A percentile compares a stretch with the other conserved stretches of the same genome.
These are phyloP conservation scores for Earliella scabrosa DNA, from an alignment of 1,284 basidiomycete species.

Conservation along the genomic window DNA sequence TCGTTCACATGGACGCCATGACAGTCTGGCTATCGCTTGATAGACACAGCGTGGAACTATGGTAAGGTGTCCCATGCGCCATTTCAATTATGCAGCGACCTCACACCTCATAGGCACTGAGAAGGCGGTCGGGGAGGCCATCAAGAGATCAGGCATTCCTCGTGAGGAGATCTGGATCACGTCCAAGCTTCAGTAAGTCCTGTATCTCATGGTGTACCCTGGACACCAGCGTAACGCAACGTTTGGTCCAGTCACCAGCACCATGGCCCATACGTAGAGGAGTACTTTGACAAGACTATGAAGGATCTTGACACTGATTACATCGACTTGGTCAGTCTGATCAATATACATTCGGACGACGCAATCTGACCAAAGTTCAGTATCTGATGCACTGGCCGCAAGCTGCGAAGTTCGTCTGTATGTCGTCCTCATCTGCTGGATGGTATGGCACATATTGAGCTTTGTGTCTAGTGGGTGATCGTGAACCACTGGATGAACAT, in stretches of 20 bases:
- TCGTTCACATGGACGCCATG: not conserved
- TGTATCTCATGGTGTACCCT: no score
- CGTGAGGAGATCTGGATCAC: conserved; percentile 51
- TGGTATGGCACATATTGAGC: not conserved
- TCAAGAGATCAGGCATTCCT: conserved; percentile 44
- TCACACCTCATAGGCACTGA: conserved; percentile 38
- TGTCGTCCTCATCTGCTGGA: not conserved
- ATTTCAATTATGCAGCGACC: not conserved
- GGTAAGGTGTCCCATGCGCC: conserved; percentile 26
- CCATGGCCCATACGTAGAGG: conserved; percentile 25
- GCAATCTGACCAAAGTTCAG: conserved; percentile 24
- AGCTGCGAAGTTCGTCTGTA: conserved; percentile 30
- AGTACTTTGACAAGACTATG: conserved; percentile 36
- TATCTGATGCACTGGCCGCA: conserved; percentile 41
- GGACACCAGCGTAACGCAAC: no score
- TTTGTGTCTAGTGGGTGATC: conserved; percentile 22
- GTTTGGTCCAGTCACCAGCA: conserved; percentile 11
- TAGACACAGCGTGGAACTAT: conserved; percentile 37
- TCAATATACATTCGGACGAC: not conserved
- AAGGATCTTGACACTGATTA: conserved; percentile 36
- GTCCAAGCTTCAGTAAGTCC: conserved; percentile 39
- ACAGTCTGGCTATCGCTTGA: conserved; percentile 35
- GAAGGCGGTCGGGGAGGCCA: conserved; percentile 43
- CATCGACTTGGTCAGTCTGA: conserved; percentile 33
- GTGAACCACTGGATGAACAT: conserved; percentile 24